phyloP scores from a whole-genome alignment of 2,329 filamentous ascomycete genomes.

The Trichoderma cornu-damae region DNA sequence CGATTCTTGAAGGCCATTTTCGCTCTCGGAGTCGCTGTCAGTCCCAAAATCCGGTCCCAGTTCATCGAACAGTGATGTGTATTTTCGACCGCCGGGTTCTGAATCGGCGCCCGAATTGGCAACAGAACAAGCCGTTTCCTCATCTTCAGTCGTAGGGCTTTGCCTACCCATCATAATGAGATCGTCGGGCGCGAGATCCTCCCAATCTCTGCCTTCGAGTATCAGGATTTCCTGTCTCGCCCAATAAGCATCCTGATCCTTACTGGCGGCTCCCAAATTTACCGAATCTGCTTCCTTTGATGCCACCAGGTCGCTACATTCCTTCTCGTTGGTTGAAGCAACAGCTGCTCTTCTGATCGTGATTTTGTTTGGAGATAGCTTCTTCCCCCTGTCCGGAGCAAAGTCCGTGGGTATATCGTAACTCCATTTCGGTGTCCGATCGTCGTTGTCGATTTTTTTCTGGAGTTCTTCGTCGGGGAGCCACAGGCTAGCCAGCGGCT shows the following conservation, averaged over 20 bases:
- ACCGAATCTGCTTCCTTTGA: background rate
- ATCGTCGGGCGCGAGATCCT: no score
- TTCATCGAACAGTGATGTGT: background rate
- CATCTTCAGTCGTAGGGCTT: background rate
- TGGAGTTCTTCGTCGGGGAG: no score
- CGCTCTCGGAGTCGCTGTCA: background rate
- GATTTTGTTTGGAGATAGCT: no score
- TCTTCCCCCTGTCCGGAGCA: no score
- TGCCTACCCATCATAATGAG: background rate
- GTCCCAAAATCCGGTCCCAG: background rate
- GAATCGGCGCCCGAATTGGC: background rate
- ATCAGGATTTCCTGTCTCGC: background rate
- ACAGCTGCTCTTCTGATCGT: no score
- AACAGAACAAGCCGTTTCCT: background rate
- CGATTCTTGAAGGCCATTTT: no score
- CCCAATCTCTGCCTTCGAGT: background rate
- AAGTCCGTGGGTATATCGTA: no score
- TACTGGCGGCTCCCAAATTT: no score
- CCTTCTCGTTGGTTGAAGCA: no score
- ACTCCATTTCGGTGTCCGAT: no score
- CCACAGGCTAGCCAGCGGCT: no score
- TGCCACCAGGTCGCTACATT: background rate
- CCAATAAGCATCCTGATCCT: background rate
- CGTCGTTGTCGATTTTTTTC: no score
- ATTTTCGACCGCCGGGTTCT: background rate